Evolutionary conservation across 768 basidiomycete genomes (phyloP).

Genomic region (Artomyces pyxidatus): DNA sequence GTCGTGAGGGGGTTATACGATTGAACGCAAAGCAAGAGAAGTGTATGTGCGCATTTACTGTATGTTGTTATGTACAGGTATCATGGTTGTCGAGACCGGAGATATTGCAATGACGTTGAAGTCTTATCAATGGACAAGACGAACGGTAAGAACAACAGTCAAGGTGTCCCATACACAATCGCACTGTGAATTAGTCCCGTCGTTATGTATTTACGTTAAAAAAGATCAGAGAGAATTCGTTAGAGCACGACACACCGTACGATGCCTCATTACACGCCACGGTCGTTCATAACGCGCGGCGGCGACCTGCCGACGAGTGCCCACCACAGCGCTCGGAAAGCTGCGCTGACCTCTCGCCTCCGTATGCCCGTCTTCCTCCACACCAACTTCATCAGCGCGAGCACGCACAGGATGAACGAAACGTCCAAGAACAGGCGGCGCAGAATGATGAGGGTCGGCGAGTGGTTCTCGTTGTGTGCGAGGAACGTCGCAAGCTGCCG

Average conservation of each 20-base stretch:
- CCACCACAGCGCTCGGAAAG: conserved; percentile 60
- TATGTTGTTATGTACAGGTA: too few species aligned
- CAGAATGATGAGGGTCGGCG: conserved; percentile 60
- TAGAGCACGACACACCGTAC: background rate
- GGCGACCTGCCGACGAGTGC: conserved; percentile 54
- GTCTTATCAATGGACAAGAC: background rate
- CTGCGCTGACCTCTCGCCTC: conserved; percentile 57
- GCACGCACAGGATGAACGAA: conserved; percentile 59
- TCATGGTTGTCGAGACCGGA: too few species aligned
- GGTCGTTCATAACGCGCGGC: conserved; percentile 40
- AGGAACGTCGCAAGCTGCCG: conserved; percentile 51
- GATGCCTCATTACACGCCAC: conserved; percentile 26
- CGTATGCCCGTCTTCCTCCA: conserved; percentile 69
- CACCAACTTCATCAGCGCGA: conserved; percentile 45
- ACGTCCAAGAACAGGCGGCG: conserved; percentile 72
- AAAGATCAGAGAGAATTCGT: background rate
- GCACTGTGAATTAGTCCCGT: too few species aligned
- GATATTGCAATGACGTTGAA: background rate
- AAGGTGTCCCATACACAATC: background rate
- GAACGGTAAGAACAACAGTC: background rate
- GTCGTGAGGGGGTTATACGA: conserved; percentile 23
- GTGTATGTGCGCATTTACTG: background rate
- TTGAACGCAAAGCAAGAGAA: background rate
- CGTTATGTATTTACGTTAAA: background rate
- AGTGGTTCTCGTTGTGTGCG: conserved; percentile 46